phyloP scores from a whole-genome alignment of 345 rosid species.

The Stellera chamaejasme region DNA sequence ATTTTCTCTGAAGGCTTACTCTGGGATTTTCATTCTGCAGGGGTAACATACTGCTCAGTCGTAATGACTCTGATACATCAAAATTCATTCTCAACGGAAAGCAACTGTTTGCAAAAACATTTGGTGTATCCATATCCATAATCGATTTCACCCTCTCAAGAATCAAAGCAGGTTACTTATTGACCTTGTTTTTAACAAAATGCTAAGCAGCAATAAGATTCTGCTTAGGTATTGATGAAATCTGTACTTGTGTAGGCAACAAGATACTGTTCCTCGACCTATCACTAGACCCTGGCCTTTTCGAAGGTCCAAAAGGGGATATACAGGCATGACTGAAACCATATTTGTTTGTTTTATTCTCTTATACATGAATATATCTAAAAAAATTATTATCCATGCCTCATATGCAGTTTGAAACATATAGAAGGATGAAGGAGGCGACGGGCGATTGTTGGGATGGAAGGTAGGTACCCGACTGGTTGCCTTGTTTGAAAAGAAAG shows the following conservation, averaged over 20 bases:
- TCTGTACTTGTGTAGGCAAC: constrained; percentile 36
- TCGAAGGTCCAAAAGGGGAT: constrained; percentile 89
- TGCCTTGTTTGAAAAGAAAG: not conserved
- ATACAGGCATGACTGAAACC: constrained; percentile 47
- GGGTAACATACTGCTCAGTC: constrained; percentile 83
- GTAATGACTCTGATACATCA: constrained; percentile 41
- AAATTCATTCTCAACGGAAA: constrained; percentile 61
- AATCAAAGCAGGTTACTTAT: constrained; percentile 66
- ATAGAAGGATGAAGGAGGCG: constrained; percentile 71
- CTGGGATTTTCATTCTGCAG: constrained; percentile 23
- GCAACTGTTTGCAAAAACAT: constrained; percentile 36
- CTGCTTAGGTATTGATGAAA: no score
- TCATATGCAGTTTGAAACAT: constrained; percentile 75
- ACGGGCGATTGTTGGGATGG: constrained; percentile 86
- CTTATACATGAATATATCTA: not conserved
- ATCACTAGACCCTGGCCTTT: constrained; percentile 77
- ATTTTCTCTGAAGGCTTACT: constrained; percentile 3
- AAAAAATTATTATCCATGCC: constrained; percentile 7
- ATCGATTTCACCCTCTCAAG: constrained; percentile 94
- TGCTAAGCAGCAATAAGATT: not conserved
- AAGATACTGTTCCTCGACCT: constrained; percentile 82
- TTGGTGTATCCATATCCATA: constrained; percentile 58
- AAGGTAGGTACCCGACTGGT: constrained; percentile 37
- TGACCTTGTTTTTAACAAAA: not conserved
- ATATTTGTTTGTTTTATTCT: not conserved